phyloP scores from a whole-genome alignment of 192 early-diverging fungal species.

The Podila clonocystis region DNA sequence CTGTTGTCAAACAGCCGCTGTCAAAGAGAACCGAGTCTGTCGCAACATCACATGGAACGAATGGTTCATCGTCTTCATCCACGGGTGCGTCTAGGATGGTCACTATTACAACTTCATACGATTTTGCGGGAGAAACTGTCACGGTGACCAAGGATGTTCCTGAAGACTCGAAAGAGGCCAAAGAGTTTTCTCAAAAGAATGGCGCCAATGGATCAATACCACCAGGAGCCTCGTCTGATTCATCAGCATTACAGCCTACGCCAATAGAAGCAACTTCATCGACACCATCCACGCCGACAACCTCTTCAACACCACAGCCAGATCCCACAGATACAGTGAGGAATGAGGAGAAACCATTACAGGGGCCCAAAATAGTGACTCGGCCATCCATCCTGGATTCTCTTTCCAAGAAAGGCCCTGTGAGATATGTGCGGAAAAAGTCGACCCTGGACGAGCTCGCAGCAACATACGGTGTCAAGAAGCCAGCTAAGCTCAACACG shows the following conservation, averaged over 20 bases:
- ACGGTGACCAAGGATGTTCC: constrained; percentile 51
- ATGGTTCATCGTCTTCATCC: neutral
- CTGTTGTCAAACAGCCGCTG: constrained; percentile 12
- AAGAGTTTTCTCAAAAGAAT: constrained; percentile 22
- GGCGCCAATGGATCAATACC: constrained; percentile 1
- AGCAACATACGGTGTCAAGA: constrained; percentile 53
- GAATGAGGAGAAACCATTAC: no score
- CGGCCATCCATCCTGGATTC: constrained; percentile 27
- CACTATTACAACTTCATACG: constrained; percentile 49
- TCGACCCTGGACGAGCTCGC: constrained; percentile 42
- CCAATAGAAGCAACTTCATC: neutral
- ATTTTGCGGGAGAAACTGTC: constrained; percentile 49
- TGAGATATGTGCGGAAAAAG: constrained; percentile 43
- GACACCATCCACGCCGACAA: neutral
- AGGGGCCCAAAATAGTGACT: constrained; percentile 10
- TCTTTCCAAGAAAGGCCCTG: constrained; percentile 11
- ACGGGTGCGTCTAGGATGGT: constrained; percentile 24
- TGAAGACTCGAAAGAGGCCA: constrained; percentile 51
- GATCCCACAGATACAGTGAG: no score
- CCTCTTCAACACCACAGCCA: no score
- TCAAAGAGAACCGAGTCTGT: neutral
- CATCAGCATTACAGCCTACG: no score
- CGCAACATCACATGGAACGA: neutral
- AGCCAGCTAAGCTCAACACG: constrained; percentile 71
- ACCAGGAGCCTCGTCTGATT: no score